Conservation (phyloP, 768 basidiomycete species). For the Leccinum pellstonianum region DNA sequence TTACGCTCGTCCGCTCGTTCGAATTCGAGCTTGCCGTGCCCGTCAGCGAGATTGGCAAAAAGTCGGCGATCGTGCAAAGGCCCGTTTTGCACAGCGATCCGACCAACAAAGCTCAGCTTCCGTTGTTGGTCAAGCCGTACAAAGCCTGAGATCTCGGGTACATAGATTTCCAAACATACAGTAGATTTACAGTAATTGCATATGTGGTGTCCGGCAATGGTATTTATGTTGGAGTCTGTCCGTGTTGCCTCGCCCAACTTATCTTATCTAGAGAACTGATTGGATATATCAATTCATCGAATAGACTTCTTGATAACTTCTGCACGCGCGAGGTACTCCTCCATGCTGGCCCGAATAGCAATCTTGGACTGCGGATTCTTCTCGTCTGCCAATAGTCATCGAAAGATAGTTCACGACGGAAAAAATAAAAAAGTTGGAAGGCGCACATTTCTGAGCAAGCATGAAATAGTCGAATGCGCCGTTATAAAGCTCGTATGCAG, state of each 20-base stretch:
- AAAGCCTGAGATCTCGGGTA: neutral
- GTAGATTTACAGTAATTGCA: neutral
- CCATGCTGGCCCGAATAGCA: slow-evolving; percentile 81
- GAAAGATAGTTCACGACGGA: neutral
- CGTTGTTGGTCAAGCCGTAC: slow-evolving; percentile 31
- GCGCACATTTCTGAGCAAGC: slow-evolving; percentile 85
- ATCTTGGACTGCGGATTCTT: slow-evolving; percentile 88
- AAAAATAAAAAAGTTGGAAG: neutral
- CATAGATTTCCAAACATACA: neutral
- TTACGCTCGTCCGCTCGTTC: slow-evolving; percentile 45
- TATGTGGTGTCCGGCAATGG: neutral
- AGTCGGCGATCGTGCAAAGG: slow-evolving; percentile 37
- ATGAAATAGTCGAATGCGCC: slow-evolving; percentile 97
- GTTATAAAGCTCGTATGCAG: slow-evolving; percentile 89
- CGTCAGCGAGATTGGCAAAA: slow-evolving; percentile 36
- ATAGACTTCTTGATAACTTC: slow-evolving; percentile 76
- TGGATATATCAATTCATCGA: neutral
- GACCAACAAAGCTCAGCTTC: slow-evolving; percentile 41
- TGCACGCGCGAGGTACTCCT: slow-evolving; percentile 85
- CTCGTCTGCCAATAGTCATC: slow-evolving; percentile 45
- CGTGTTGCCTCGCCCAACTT: neutral
- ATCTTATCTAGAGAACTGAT: neutral
- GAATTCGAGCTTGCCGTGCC: slow-evolving; percentile 55
- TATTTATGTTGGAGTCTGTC: neutral
- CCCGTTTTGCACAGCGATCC: slow-evolving; percentile 44